These are phyloP conservation scores for Erysiphe pulchra DNA, from an alignment of 2,329 filamentous ascomycete genomes.

Conservation along the genomic window DNA sequence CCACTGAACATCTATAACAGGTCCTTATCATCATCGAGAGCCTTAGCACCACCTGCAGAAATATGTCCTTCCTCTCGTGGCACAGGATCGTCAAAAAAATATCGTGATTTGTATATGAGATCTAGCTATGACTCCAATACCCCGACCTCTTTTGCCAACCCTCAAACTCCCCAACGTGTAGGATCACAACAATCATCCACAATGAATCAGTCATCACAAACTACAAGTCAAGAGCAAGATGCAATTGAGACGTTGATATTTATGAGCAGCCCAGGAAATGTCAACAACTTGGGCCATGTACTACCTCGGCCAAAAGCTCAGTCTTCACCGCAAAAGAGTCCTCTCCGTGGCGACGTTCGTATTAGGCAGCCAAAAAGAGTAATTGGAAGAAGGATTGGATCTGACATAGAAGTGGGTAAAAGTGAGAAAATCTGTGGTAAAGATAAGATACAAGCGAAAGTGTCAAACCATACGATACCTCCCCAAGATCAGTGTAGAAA, in stretches of 20 bases:
- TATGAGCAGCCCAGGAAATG: conserved; percentile 53
- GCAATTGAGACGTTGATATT: conserved; percentile 59
- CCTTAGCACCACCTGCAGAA: conserved; percentile 16
- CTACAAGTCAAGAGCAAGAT: conserved; percentile 50
- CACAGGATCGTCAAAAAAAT: conserved; percentile 9
- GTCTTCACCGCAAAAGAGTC: conserved; percentile 11
- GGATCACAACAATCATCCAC: conserved; percentile 3
- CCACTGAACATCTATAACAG: conserved; percentile 5
- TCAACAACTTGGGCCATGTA: conserved; percentile 29
- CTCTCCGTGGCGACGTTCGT: conserved; percentile 11
- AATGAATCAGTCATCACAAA: conserved; percentile 37
- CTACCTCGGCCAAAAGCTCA: conserved; percentile 19
- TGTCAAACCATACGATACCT: not conserved
- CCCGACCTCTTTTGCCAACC: conserved; percentile 5
- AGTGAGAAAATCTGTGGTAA: not conserved
- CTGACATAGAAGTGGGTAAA: not conserved
- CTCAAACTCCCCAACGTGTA: conserved; percentile 11
- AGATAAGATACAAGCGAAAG: not conserved
- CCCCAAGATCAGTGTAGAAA: conserved; percentile 3
- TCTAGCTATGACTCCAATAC: conserved; percentile 9
- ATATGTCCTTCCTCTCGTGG: conserved; percentile 9
- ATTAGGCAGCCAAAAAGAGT: conserved; percentile 3
- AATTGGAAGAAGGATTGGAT: conserved; percentile 1
- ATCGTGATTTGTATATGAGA: conserved; percentile 1
- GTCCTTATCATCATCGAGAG: conserved; percentile 9